Base-by-base conservation (phyloP, 768 basidiomycete species). In the Rhodosporidiobolus sp. region DNA sequence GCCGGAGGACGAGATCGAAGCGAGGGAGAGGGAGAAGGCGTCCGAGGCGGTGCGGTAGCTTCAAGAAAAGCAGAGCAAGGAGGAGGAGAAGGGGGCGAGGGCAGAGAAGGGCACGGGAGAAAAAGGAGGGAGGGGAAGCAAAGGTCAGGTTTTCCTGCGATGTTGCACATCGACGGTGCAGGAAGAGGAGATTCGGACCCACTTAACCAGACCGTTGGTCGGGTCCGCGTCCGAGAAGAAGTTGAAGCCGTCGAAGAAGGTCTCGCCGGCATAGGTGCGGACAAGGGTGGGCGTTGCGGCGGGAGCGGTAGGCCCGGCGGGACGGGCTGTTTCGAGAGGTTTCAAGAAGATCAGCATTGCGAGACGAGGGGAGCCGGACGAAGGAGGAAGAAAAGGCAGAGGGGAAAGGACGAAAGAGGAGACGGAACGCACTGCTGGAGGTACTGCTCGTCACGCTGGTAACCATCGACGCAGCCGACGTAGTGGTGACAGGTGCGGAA, bases 271-370 rank as follows among this genome's bases (percentile, higher is more conserved):
- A 32, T 69, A 69, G 32, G 59, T 49, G 10, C 48, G 38, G 28
- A 46, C 45, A 43, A 69, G 67, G 2, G 28, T 20, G 12, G 66
- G 66, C 28, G 66, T 67, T 16, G 66, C 66, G 20, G 66, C 67
- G 14, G 67, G 60, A 20, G 45, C 35, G 11, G 68, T 63, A 22
- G 68, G 28, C 16, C 28, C 32, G n/a, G 28, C 55, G 10, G 20
- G 55, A 20, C 55, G 28, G n/a, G 22, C 50, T n/a, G 50, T 52
- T 14, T 12, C 14, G 48, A 49, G 48, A 49, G n/a, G 48, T 66
- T 66, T 24, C 55, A 34, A 49, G 57, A 58, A 24, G 55, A 66
- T 26, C 19, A n/a, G n/a, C n/a, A n/a, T n/a, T n/a, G n/a, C n/a
- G n/a, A n/a, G n/a, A n/a, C n/a, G n/a, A n/a, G n/a, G n/a, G 8